These are phyloP conservation scores for Talaromyces trachyspermus DNA, from an alignment of 495 filamentous ascomycete species.

Conservation along the genomic window DNA sequence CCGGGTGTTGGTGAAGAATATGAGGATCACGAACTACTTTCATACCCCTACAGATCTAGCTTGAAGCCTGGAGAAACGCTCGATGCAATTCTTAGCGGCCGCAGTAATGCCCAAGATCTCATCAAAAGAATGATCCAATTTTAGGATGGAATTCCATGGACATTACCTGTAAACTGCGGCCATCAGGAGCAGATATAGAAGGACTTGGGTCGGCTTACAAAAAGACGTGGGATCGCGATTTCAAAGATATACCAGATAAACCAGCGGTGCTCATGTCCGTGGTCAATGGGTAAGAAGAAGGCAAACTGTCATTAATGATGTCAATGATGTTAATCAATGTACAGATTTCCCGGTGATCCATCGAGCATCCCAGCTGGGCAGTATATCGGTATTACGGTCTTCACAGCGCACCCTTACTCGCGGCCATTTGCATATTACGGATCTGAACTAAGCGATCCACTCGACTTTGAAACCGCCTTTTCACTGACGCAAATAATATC, in stretches of 20 bases:
- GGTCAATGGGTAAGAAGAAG: slow-evolving; percentile 10
- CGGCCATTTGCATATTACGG: slow-evolving; percentile 49
- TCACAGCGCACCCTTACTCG: slow-evolving; percentile 48
- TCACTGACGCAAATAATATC: slow-evolving; percentile 35
- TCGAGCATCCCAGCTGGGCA: slow-evolving; percentile 24
- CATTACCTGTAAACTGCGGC: slow-evolving; percentile 4
- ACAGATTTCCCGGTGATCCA: slow-evolving; percentile 27
- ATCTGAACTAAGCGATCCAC: slow-evolving; percentile 14
- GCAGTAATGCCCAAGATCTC: slow-evolving; percentile 18
- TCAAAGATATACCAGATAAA: slow-evolving; percentile 24
- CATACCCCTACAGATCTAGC: too few species aligned
- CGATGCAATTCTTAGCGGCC: too few species aligned
- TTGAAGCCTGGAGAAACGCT: too few species aligned
- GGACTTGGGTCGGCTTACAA: slow-evolving; percentile 34
- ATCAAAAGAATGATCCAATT: slow-evolving; percentile 19
- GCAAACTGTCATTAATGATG: neutral
- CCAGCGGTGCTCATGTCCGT: slow-evolving; percentile 31
- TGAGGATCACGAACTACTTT: slow-evolving; percentile 34
- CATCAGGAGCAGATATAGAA: slow-evolving; percentile 31
- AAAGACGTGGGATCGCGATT: slow-evolving; percentile 37
- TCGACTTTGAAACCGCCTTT: slow-evolving; percentile 26
- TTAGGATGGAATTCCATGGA: too few species aligned
- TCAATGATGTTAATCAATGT: neutral
- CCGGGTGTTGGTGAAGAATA: slow-evolving; percentile 38
- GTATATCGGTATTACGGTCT: slow-evolving; percentile 27